Base-by-base conservation (phyloP, 2,329 filamentous ascomycete species). In the Aspergillus sp. region DNA sequence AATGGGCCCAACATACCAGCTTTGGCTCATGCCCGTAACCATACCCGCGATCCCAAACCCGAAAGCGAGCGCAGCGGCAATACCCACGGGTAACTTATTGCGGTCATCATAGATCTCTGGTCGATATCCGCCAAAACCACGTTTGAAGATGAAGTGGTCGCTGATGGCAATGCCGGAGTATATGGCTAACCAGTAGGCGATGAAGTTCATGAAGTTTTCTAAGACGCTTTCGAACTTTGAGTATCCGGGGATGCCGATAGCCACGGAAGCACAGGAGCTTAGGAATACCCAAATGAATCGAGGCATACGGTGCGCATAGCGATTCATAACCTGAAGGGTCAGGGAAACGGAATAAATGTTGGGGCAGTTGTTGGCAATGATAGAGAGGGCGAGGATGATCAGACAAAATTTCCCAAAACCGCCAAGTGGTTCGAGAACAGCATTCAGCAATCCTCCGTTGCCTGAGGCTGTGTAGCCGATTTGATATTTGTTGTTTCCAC, bases 111-210 rank as follows among this genome's bases (percentile, higher is more conserved):
- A 86, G 51, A 75, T 62, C 38, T 78, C 74, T 0, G 76, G 68
- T n/a, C 67, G 60, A 62, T 87, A 88, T 6, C 79, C 80, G 2
- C 52, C 46, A 53, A 84, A 78, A 2, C 80, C 79, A 27, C 77
- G 74, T 57, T 78, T 79, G 72, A 83, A 87, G 59, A 85, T 57
- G 57, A 86, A 78, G 66, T 88, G 84, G 46, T 88, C 84, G 1
- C 74, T 70, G 12, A 87, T 62, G 1, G 78, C 72, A 52, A 88
- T 78, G 41, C 78, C 82, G 52, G 80, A 77, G 67, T 88, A 88
- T 56, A 88, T 85, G 42, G 83, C 80, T 1, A 88, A 73, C 83
- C 85, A 88, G 70, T 88, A 88, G 2, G 78, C 70, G 51, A 82
- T 81, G 44, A 82, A 61, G 50, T 79, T 66, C 80, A 88, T 85